A percentile compares a stretch with the other conserved stretches of the same genome.
Evolutionary conservation across 106 monocot species (phyloP).

Genomic region (Apostasia shenzhenica): DNA sequence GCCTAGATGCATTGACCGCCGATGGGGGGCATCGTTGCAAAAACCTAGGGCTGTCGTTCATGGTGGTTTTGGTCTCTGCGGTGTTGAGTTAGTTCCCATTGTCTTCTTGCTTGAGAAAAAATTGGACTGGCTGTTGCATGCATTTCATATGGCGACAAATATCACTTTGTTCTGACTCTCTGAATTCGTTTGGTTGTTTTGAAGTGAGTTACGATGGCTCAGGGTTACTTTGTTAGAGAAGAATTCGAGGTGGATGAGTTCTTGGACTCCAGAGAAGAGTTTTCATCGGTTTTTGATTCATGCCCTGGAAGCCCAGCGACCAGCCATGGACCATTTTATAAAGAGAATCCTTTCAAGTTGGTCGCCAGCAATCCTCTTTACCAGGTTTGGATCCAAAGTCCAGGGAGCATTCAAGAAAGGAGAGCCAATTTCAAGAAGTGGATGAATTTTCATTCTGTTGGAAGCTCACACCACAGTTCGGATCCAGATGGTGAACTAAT

Average conservation of each 20-base stretch:
- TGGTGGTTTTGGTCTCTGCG: not conserved
- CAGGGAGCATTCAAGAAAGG: constrained; percentile 46
- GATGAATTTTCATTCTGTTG: constrained; percentile 46
- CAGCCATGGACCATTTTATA: not conserved
- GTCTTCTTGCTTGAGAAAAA: constrained; percentile 4
- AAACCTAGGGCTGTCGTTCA: not conserved
- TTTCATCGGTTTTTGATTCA: constrained; percentile 27
- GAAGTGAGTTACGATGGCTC: constrained; percentile 6
- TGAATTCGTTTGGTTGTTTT: not conserved
- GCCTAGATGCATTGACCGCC: constrained; percentile 6
- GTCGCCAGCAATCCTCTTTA: constrained; percentile 9
- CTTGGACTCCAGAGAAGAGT: constrained; percentile 63
- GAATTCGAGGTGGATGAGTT: constrained; percentile 37
- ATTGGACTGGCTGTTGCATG: not conserved
- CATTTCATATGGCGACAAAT: not conserved
- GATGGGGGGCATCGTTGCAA: not conserved
- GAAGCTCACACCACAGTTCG: not conserved
- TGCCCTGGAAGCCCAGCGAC: constrained; percentile 14
- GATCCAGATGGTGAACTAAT: not conserved
- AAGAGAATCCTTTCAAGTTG: constrained; percentile 10
- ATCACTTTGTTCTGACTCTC: not conserved
- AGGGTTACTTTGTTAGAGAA: not conserved
- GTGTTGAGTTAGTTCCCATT: not conserved
- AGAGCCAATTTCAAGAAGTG: constrained; percentile 40
- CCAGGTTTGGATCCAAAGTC: constrained; percentile 32